phyloP scores from a whole-genome alignment of 1,139 yeast genomes.

The Taphrina betulina region DNA sequence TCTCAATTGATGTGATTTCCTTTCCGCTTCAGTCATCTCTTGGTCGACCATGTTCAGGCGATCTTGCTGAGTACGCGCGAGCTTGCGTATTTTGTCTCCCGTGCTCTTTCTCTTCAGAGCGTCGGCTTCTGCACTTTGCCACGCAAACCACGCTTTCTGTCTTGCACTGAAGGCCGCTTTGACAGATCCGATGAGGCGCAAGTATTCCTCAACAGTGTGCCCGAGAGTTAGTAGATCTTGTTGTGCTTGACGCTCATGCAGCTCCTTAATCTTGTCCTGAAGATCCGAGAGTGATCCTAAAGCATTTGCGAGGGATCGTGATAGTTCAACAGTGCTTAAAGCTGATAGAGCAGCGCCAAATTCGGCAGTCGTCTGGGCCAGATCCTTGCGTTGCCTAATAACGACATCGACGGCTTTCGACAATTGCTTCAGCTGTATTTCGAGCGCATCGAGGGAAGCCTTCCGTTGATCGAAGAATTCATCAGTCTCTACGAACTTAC shows the following conservation, averaged over 20 bases:
- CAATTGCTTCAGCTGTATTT: slow-evolving; percentile 67
- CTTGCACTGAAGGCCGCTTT: slow-evolving; percentile 75
- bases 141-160: slow-evolving; percentile 62
- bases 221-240: slow-evolving; percentile 88
- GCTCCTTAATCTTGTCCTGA: slow-evolving; percentile 67
- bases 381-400: slow-evolving; percentile 71
- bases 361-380: slow-evolving; percentile 59
- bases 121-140: slow-evolving; percentile 56
- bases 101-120: slow-evolving; percentile 50
- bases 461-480: slow-evolving; percentile 68
- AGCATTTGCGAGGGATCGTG: slow-evolving; percentile 62
- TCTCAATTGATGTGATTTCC: slow-evolving; percentile 58
- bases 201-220: slow-evolving; percentile 82
- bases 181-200: slow-evolving; percentile 73
- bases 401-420: slow-evolving; percentile 72
- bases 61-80: slow-evolving; percentile 63
- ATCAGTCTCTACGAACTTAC: slow-evolving; percentile 70
- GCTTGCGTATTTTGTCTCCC: slow-evolving; percentile 57
- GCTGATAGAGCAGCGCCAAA: slow-evolving; percentile 56
- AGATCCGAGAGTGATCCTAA: slow-evolving; percentile 67
- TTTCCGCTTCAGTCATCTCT: slow-evolving; percentile 61
- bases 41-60: slow-evolving; percentile 55
- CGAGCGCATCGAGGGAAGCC: slow-evolving; percentile 68
- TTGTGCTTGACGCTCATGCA: slow-evolving; percentile 73
- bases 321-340: slow-evolving; percentile 72